Conservation (phyloP, 192 early-diverging fungal species). For the Coemansia sp. region DNA sequence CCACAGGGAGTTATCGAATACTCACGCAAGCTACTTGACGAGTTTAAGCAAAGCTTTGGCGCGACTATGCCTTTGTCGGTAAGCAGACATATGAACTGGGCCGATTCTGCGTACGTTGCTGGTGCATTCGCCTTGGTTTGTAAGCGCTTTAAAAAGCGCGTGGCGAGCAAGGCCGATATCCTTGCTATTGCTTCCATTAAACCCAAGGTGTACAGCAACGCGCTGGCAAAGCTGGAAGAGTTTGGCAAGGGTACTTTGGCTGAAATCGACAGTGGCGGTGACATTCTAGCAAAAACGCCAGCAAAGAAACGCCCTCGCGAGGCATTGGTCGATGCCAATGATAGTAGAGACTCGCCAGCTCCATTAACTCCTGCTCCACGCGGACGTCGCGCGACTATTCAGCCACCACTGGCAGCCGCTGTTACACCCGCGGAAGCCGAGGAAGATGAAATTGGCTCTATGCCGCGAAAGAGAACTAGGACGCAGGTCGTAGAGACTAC, state of each 20-base stretch:
- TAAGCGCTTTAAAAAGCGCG: conserved; percentile 49
- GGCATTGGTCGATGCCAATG: not conserved
- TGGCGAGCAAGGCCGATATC: conserved; percentile 30
- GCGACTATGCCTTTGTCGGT: conserved; percentile 34
- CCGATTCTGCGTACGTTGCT: conserved; percentile 45
- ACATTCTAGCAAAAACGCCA: conserved; percentile 18
- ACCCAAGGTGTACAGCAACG: conserved; percentile 25
- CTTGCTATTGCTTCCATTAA: conserved; percentile 23
- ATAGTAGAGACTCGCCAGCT: not conserved
- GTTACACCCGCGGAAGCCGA: not conserved
- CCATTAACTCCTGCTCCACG: not conserved
- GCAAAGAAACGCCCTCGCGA: conserved; percentile 25
- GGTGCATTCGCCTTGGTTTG: conserved; percentile 41
- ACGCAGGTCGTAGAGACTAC: not conserved
- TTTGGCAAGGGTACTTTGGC: conserved; percentile 27
- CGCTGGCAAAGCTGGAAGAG: conserved; percentile 32
- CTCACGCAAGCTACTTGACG: conserved; percentile 30
- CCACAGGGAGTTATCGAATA: conserved; percentile 33
- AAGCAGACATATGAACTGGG: conserved; percentile 40
- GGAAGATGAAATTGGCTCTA: conserved; percentile 5
- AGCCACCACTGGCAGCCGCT: not conserved
- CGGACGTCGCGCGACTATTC: not conserved
- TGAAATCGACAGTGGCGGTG: conserved; percentile 17
- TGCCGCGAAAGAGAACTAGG: not conserved
- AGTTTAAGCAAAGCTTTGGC: conserved; percentile 30